Conservation (phyloP, 257 asterid species). For the Solanum microdontum region DNA sequence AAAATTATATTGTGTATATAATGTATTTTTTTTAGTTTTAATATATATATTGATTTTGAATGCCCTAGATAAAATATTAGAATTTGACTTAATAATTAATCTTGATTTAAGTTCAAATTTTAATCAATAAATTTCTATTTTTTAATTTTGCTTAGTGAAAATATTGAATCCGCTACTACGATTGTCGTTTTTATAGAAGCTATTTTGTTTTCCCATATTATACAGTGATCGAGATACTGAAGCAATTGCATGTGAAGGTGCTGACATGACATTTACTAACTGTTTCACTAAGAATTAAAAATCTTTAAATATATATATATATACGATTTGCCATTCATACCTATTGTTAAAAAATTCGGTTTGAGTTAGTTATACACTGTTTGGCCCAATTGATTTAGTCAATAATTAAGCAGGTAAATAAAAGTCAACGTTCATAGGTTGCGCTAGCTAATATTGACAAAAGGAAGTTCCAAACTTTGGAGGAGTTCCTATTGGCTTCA, state of each 20-base stretch:
- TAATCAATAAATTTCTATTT: too few species aligned
- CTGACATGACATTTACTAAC: neutral
- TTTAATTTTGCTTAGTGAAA: too few species aligned
- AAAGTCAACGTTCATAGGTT: neutral
- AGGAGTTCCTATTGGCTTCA: neutral
- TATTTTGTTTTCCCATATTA: neutral
- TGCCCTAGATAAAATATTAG: accelerated
- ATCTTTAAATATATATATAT: neutral
- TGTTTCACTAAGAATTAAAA: neutral
- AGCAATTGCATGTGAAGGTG: neutral
- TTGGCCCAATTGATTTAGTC: neutral
- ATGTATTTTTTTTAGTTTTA: too few species aligned
- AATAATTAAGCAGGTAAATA: neutral
- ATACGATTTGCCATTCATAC: neutral
- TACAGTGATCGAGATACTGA: neutral
- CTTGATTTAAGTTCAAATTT: too few species aligned
- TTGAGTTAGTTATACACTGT: neutral
- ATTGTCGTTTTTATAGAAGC: neutral
- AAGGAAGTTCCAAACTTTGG: neutral
- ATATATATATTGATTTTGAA: too few species aligned
- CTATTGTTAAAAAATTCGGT: neutral
- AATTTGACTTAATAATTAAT: too few species aligned
- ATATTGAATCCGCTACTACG: neutral
- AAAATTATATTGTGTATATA: too few species aligned
- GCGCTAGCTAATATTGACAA: neutral